Evolutionary conservation across 768 basidiomycete species (phyloP).

Genomic region (Goffeauzyma gilvescens): DNA sequence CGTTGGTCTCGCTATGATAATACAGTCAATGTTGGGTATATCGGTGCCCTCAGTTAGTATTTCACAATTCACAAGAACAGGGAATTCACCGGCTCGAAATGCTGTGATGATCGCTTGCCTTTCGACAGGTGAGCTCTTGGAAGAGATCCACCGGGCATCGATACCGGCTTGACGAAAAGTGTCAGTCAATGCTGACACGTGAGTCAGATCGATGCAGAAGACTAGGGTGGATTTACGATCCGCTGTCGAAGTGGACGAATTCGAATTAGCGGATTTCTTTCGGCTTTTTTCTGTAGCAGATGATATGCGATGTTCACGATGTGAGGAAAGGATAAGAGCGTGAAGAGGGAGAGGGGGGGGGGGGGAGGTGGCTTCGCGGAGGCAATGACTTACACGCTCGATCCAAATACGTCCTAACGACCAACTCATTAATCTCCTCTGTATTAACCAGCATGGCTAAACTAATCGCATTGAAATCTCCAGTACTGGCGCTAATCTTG

Average conservation of each 20-base stretch:
- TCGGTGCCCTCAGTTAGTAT: constrained; percentile 87
- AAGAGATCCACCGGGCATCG: constrained; percentile 65
- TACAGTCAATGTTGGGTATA: constrained; percentile 83
- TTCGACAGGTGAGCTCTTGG: constrained; percentile 46
- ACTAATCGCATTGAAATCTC: constrained; percentile 64
- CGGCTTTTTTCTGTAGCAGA: too few relatives aligned
- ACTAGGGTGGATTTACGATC: constrained; percentile 68
- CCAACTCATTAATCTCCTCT: constrained; percentile 50
- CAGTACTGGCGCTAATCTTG: constrained; percentile 45
- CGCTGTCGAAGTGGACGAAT: constrained; percentile 26
- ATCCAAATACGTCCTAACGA: constrained; percentile 71
- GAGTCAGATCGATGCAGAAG: constrained; percentile 73
- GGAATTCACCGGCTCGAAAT: constrained; percentile 56
- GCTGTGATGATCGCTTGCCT: constrained; percentile 45
- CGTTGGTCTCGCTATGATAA: constrained; percentile 72
- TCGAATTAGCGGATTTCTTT: too few relatives aligned
- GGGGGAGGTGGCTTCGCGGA: too few relatives aligned
- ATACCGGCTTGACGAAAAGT: constrained; percentile 55
- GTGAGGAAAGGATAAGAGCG: too few relatives aligned
- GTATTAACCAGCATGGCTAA: constrained; percentile 71
- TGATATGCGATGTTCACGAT: too few relatives aligned
- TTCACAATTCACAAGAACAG: constrained; percentile 78
- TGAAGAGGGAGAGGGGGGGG: too few relatives aligned
- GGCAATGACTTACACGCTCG: constrained; percentile 44
- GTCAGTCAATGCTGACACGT: constrained; percentile 55